phyloP scores from a whole-genome alignment of 2,329 filamentous ascomycete species.

The Fonsecaea erecta region DNA sequence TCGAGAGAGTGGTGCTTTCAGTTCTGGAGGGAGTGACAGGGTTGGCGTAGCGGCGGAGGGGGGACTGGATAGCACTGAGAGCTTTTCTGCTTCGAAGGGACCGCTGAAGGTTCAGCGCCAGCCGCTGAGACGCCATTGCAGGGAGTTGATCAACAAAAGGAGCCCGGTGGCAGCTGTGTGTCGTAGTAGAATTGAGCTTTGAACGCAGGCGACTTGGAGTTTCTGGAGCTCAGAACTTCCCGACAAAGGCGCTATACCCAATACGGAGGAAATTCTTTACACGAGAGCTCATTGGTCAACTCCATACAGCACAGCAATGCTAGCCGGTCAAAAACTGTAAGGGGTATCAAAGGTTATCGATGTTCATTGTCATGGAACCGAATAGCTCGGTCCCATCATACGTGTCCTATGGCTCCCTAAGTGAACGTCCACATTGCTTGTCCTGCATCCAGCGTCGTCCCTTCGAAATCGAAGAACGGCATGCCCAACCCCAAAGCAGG shows the following conservation, averaged over 20 bases:
- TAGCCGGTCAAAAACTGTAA: background rate
- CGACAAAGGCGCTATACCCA: slow-evolving; percentile 23
- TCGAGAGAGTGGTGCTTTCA: slow-evolving; percentile 93
- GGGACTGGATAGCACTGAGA: slow-evolving; percentile 74
- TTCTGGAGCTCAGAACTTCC: slow-evolving; percentile 22
- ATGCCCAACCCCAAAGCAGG: slow-evolving; percentile 37
- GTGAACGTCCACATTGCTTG: slow-evolving; percentile 36
- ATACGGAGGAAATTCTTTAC: slow-evolving; percentile 21
- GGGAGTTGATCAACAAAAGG: slow-evolving; percentile 10
- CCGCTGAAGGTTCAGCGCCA: slow-evolving; percentile 92
- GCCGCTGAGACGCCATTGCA: slow-evolving; percentile 90
- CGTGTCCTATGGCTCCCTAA: background rate
- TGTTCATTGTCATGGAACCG: background rate
- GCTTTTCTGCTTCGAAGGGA: slow-evolving; percentile 86
- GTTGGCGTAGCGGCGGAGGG: slow-evolving; percentile 88
- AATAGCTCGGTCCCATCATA: background rate
- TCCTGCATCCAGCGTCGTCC: slow-evolving; percentile 34
- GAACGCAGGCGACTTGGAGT: slow-evolving; percentile 12
- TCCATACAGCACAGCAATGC: background rate
- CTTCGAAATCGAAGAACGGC: slow-evolving; percentile 40
- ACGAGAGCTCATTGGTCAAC: slow-evolving; percentile 25
- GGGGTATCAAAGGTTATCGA: background rate
- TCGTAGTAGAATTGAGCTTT: slow-evolving; percentile 28
- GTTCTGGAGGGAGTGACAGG: slow-evolving; percentile 81
- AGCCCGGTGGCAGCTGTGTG: slow-evolving; percentile 14